phyloP scores from a whole-genome alignment of 139 green algal genomes.

The Chlorella sp. region DNA sequence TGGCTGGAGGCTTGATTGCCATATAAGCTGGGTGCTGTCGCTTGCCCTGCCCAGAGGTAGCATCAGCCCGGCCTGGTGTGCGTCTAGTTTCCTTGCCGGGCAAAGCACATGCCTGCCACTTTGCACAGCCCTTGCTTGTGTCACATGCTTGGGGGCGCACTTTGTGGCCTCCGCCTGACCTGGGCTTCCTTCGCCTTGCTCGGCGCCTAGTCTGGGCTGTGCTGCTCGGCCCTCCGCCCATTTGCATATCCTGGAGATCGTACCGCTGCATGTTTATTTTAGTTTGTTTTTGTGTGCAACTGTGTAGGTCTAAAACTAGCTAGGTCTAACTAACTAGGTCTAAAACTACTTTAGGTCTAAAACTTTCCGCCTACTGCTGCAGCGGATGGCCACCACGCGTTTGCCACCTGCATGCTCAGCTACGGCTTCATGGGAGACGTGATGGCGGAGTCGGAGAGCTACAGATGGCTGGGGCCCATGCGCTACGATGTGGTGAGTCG shows the following conservation, averaged over 20 bases:
- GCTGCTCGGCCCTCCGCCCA: background rate
- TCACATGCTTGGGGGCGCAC: background rate
- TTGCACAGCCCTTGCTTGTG: background rate
- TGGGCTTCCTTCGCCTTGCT: background rate
- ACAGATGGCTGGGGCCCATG: slow-evolving; percentile 75
- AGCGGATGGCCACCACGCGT: slow-evolving; percentile 13
- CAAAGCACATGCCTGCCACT: background rate
- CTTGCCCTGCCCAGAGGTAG: too few relatives aligned
- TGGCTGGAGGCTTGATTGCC: too few relatives aligned
- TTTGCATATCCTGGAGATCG: too few relatives aligned
- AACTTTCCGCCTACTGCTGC: background rate
- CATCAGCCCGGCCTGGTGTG: too few relatives aligned
- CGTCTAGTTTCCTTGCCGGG: too few relatives aligned
- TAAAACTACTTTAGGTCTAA: too few relatives aligned
- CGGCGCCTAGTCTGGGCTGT: background rate
- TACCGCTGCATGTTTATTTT: too few relatives aligned
- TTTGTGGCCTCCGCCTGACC: background rate
- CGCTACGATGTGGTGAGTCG: slow-evolving; percentile 58
- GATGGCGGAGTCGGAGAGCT: slow-evolving; percentile 69
- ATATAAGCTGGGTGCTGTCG: too few relatives aligned
- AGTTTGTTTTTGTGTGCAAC: too few relatives aligned
- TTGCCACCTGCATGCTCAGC: slow-evolving; percentile 54
- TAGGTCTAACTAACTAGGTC: too few relatives aligned
- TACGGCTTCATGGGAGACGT: slow-evolving; percentile 88
- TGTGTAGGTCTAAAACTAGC: too few relatives aligned